Evolutionary conservation across 179 eudicot genomes (phyloP).

Genomic region (Amaranthus tricolor): DNA sequence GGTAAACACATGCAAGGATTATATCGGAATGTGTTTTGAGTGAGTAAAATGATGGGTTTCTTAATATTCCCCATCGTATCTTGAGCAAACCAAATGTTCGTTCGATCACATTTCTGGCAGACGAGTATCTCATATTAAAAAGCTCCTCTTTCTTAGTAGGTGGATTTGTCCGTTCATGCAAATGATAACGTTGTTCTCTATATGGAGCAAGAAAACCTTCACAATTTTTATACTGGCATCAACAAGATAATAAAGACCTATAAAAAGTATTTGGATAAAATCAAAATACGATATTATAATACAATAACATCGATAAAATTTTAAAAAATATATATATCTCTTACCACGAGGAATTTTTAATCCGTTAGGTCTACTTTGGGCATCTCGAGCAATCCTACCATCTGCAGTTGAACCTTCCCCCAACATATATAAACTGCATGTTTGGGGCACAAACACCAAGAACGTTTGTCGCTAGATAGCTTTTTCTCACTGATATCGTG

Average conservation of each 20-base stretch:
- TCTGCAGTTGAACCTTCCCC: constrained; percentile 17
- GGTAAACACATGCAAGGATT: constrained; percentile 14
- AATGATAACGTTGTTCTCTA: constrained; percentile 12
- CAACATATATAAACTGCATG: constrained; percentile 11
- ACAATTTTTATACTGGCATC: constrained; percentile 19
- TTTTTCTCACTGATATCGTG: constrained; percentile 23
- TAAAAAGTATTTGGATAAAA: neutral
- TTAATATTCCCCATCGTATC: constrained; percentile 3
- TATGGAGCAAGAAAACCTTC: constrained; percentile 24
- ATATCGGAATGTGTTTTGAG: constrained; percentile 2
- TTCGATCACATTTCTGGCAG: constrained; percentile 16
- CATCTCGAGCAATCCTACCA: constrained; percentile 12
- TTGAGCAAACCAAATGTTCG: constrained; percentile 14
- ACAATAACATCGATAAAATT: no score
- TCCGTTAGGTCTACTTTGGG: no score
- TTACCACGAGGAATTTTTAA: no score
- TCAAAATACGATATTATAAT: neutral
- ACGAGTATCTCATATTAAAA: constrained; percentile 16
- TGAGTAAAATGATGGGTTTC: constrained; percentile 3
- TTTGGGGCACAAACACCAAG: constrained; percentile 11
- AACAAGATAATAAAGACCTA: constrained; percentile 17
- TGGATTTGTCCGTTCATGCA: constrained; percentile 14
- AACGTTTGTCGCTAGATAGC: constrained; percentile 8
- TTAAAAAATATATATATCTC: no score
- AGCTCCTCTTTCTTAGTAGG: constrained; percentile 18